A percentile compares a stretch with the other conserved stretches of the same genome.
phyloP scores from a whole-genome alignment of 257 asterid genomes.

The Parsonsia alboflavescens region DNA sequence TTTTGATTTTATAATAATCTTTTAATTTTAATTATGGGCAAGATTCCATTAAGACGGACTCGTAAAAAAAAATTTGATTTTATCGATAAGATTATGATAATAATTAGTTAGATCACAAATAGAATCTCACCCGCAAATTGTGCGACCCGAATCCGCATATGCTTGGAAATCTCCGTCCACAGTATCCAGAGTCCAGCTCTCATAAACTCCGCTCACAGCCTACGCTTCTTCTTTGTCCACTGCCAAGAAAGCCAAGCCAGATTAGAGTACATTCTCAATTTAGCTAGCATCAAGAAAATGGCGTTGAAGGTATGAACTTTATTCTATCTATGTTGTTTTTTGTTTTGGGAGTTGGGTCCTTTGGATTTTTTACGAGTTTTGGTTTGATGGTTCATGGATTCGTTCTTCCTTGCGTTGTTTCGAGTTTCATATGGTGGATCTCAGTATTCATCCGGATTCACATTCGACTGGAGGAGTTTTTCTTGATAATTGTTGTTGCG shows the following conservation, averaged over 20 bases:
- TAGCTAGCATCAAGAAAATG: conserved; percentile 8
- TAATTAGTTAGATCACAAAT: no score
- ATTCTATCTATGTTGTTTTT: background rate
- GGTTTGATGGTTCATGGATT: background rate
- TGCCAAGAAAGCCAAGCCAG: background rate
- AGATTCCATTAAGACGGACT: no score
- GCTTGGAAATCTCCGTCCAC: background rate
- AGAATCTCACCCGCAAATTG: no score
- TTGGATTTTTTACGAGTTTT: background rate
- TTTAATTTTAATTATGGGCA: no score
- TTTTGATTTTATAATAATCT: no score
- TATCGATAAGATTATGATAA: no score
- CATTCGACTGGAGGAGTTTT: background rate
- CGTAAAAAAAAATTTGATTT: no score
- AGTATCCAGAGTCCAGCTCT: background rate
- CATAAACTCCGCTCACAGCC: background rate
- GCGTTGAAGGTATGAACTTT: conserved; percentile 23
- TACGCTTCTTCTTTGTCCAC: background rate
- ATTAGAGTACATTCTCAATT: background rate
- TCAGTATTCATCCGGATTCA: background rate
- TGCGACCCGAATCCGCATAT: background rate
- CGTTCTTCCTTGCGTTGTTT: background rate
- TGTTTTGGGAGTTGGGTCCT: background rate
- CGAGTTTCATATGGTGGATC: background rate
- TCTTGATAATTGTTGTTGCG: background rate